Conservation (phyloP, 225 moss, liverwort and hornwort genomes). For the Straminergon stramineum region DNA sequence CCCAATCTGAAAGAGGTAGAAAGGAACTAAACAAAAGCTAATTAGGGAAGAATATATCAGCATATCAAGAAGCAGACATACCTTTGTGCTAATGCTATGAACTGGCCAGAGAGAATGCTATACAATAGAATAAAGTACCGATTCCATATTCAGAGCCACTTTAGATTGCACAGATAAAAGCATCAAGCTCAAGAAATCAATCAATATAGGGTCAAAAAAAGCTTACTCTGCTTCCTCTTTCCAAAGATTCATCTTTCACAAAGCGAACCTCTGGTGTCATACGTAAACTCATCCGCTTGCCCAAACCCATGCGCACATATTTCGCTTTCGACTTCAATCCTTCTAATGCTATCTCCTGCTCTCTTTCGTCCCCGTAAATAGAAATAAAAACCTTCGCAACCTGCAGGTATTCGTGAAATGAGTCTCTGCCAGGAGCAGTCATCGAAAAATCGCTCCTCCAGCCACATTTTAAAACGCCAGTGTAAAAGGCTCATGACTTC, state of each 20-base stretch:
- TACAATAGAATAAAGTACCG: not conserved
- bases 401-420: slow-evolving; percentile 23
- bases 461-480: not conserved
- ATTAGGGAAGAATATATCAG: not conserved
- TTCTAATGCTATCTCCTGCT: slow-evolving; percentile 78
- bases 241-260: slow-evolving; percentile 81
- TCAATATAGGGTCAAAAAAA: not conserved
- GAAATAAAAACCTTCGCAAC: slow-evolving; percentile 97
- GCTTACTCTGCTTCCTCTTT: slow-evolving; percentile 81
- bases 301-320: slow-evolving; percentile 87
- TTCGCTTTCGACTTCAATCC: slow-evolving; percentile 75
- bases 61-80: not conserved
- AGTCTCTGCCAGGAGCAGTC: not conserved
- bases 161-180: not conserved
- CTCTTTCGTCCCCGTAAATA: slow-evolving; percentile 84
- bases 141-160: not conserved
- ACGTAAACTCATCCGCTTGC: slow-evolving; percentile 86
- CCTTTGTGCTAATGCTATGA: not conserved
- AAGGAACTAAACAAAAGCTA: not conserved
- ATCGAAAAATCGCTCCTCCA: not conserved
- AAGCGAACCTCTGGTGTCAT: slow-evolving; percentile 92
- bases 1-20: not conserved
- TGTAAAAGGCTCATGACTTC: not conserved
- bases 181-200: not conserved
- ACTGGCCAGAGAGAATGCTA: not conserved